Conservation (phyloP, 1,284 basidiomycete genomes). For the Ustilago bromivora region DNA sequence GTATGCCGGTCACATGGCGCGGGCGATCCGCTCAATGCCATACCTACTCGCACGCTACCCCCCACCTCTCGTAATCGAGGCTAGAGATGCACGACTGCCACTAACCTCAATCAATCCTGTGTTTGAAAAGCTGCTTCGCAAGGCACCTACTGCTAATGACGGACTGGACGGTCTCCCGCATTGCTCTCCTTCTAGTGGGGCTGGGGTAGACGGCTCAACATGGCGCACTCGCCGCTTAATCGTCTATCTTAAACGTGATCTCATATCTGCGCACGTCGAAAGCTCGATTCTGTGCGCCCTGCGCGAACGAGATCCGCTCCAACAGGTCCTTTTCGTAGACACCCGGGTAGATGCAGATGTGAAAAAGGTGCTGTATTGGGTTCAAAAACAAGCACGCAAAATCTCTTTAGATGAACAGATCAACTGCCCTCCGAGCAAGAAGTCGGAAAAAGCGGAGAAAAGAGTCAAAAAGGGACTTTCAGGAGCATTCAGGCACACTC, state of each 20-base stretch:
- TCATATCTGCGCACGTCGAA: constrained; percentile 86
- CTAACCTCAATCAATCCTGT: constrained; percentile 91
- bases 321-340: constrained; percentile 73
- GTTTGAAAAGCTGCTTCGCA: constrained; percentile 69
- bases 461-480: constrained; percentile 56
- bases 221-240: constrained; percentile 76
- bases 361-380: constrained; percentile 71
- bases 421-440: constrained; percentile 6
- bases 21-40: constrained; percentile 72
- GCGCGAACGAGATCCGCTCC: constrained; percentile 68
- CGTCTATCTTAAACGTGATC: constrained; percentile 91
- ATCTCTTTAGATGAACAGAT: constrained; percentile 19
- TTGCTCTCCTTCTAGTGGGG: constrained; percentile 19
- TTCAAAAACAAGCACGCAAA: constrained; percentile 54
- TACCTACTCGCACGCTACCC: constrained; percentile 76
- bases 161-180: constrained; percentile 9
- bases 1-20: constrained; percentile 93
- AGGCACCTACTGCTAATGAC: constrained; percentile 52
- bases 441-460: constrained; percentile 32
- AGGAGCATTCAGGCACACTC: constrained; percentile 64
- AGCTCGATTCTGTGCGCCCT: constrained; percentile 73
- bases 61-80: constrained; percentile 86
- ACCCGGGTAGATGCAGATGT: constrained; percentile 72
- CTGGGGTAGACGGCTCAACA: constrained; percentile 47
- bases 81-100: constrained; percentile 90